Conservation (phyloP, 768 basidiomycete species). For the Tricholoma saponaceum region DNA sequence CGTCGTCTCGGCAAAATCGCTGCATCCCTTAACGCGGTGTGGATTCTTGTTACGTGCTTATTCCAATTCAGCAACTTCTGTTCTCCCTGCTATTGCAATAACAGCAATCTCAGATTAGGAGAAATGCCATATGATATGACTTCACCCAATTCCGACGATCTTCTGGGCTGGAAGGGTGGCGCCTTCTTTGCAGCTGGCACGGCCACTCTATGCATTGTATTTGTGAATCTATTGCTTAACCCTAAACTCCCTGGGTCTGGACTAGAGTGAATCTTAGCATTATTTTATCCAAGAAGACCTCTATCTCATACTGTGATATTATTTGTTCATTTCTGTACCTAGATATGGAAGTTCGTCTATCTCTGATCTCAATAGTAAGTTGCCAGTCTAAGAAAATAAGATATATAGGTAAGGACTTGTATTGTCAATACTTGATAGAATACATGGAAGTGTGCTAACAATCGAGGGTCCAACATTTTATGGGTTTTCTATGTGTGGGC, state of each 20-base stretch:
- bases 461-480: too few species aligned
- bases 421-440: too few species aligned
- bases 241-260: neutral
- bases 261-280: neutral
- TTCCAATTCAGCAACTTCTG: constrained; percentile 20
- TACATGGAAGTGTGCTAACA: too few species aligned
- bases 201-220: constrained; percentile 1
- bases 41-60: constrained; percentile 24
- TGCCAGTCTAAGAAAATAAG: too few species aligned
- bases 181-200: constrained; percentile 5
- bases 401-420: too few species aligned
- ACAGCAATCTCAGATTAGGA: constrained; percentile 25
- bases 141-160: constrained; percentile 2
- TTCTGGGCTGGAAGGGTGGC: constrained; percentile 8
- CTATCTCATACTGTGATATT: too few species aligned
- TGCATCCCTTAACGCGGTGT: constrained; percentile 25
- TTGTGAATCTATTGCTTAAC: constrained; percentile 6
- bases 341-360: too few species aligned
- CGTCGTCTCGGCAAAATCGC: constrained; percentile 28
- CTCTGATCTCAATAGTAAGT: too few species aligned
- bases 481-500: too few species aligned
- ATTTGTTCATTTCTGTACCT: too few species aligned
- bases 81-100: constrained; percentile 25
- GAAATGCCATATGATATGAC: constrained; percentile 27
- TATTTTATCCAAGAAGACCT: too few species aligned